These are phyloP conservation scores for Tetrastigma voinierianum DNA, from an alignment of 164 flowering plant species.

Conservation along the genomic window DNA sequence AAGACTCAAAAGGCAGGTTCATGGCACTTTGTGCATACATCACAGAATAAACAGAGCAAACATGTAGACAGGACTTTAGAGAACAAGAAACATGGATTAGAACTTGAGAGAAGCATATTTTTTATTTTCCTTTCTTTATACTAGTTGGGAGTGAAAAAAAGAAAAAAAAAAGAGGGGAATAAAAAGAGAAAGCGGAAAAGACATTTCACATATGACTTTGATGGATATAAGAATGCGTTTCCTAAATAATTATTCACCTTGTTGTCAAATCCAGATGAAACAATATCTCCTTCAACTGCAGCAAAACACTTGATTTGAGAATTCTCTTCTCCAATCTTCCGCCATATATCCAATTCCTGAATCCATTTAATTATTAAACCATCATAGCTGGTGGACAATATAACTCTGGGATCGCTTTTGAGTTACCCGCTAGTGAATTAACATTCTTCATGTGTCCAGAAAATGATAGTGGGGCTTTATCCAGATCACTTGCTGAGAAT, in stretches of 20 bases:
- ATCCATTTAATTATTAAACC: slow-evolving; percentile 88
- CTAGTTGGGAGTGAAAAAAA: neutral
- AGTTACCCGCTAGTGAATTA: slow-evolving; percentile 59
- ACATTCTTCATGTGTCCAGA: slow-evolving; percentile 94
- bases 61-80: too few species aligned
- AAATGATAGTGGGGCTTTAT: slow-evolving; percentile 56
- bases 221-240: neutral
- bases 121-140: too few species aligned
- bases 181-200: neutral
- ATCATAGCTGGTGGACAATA: slow-evolving; percentile 91
- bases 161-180: neutral
- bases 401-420: slow-evolving; percentile 44
- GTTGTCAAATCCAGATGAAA: slow-evolving; percentile 85
- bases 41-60: too few species aligned
- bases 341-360: slow-evolving; percentile 77
- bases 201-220: neutral
- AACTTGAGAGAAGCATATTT: neutral
- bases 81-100: too few species aligned
- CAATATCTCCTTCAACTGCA: slow-evolving; percentile 71
- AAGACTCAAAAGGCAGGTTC: too few species aligned
- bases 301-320: slow-evolving; percentile 84
- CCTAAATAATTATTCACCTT: slow-evolving; percentile 45
- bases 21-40: too few species aligned
- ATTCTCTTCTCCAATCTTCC: slow-evolving; percentile 71
- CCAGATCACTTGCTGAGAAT: slow-evolving; percentile 82